phyloP scores from a whole-genome alignment of 495 filamentous ascomycete species.

The Penicillium antarcticum region DNA sequence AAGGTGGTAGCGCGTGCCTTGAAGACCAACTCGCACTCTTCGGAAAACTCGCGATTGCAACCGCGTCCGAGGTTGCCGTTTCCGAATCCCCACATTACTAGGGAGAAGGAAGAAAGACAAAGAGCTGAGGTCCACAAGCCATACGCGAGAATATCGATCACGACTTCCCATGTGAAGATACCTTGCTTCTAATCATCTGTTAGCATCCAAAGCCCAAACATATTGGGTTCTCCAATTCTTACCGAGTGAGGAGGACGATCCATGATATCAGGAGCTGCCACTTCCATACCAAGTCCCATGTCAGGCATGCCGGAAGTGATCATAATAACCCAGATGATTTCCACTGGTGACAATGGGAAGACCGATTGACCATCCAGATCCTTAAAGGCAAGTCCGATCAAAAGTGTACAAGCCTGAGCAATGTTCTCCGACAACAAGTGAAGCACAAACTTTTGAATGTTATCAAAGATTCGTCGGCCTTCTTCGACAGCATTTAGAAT shows the following conservation, averaged over 20 bases:
- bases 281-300: constrained; percentile 64
- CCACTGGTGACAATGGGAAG: constrained; percentile 60
- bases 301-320: constrained; percentile 61
- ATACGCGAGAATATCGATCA: constrained; percentile 59
- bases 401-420: constrained; percentile 56
- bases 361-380: constrained; percentile 53
- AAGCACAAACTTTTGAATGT: constrained; percentile 66
- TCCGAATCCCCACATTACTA: constrained; percentile 57
- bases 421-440: constrained; percentile 63
- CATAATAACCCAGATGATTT: constrained; percentile 69
- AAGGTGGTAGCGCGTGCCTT: constrained; percentile 62
- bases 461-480: constrained; percentile 63
- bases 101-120: constrained; percentile 53
- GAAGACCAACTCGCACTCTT: constrained; percentile 55
- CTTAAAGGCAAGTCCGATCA: constrained; percentile 63
- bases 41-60: constrained; percentile 52
- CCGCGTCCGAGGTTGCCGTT: constrained; percentile 51
- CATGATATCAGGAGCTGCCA: constrained; percentile 58
- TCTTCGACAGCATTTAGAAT: constrained; percentile 65
- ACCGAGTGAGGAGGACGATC: constrained; percentile 48
- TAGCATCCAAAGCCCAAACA: too few species aligned
- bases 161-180: constrained; percentile 57
- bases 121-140: constrained; percentile 58
- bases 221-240: too few species aligned
- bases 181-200: constrained; percentile 39